Evolutionary conservation across 306 rosid species (phyloP).

Genomic region (Glycyrrhiza uralensis): DNA sequence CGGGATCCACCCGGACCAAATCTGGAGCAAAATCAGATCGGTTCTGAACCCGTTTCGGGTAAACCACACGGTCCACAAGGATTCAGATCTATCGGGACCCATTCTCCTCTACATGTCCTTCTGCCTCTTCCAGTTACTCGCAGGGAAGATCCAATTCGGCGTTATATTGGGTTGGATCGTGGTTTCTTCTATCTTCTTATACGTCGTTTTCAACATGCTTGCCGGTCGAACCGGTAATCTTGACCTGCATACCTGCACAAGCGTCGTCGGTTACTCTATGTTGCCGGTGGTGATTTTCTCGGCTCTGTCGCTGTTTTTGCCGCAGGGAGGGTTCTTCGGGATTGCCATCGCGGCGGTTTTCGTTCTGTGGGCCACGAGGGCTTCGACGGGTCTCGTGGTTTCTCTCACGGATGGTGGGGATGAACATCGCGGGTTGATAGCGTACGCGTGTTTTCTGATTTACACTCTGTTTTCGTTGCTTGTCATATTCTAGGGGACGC

Average conservation of each 20-base stretch:
- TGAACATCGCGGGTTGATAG: slow-evolving; percentile 84
- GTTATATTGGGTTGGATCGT: slow-evolving; percentile 97
- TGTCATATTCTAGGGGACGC: slow-evolving; percentile 61
- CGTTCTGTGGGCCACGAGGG: slow-evolving; percentile 89
- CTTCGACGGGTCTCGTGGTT: slow-evolving; percentile 69
- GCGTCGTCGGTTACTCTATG: slow-evolving; percentile 89
- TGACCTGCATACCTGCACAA: slow-evolving; percentile 86
- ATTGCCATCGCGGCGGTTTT: slow-evolving; percentile 56
- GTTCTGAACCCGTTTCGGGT: slow-evolving; percentile 79
- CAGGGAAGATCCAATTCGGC: slow-evolving; percentile 93
- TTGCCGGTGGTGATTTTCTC: slow-evolving; percentile 84
- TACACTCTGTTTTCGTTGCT: slow-evolving; percentile 90
- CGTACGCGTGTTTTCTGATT: slow-evolving; percentile 94
- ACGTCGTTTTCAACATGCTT: slow-evolving; percentile 89
- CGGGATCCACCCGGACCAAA: slow-evolving; percentile 94
- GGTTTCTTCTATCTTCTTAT: slow-evolving; percentile 81
- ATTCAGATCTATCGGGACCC: slow-evolving; percentile 91
- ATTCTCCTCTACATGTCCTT: slow-evolving; percentile 81
- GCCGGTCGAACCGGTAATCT: slow-evolving; percentile 88
- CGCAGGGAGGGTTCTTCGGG: slow-evolving; percentile 58
- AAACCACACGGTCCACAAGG: slow-evolving; percentile 66
- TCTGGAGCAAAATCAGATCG: slow-evolving; percentile 85
- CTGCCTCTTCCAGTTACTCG: slow-evolving; percentile 90
- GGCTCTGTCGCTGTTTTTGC: slow-evolving; percentile 70
- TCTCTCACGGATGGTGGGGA: slow-evolving; percentile 89